phyloP scores from a whole-genome alignment of 2,329 filamentous ascomycete species.

The Graphium sp. region DNA sequence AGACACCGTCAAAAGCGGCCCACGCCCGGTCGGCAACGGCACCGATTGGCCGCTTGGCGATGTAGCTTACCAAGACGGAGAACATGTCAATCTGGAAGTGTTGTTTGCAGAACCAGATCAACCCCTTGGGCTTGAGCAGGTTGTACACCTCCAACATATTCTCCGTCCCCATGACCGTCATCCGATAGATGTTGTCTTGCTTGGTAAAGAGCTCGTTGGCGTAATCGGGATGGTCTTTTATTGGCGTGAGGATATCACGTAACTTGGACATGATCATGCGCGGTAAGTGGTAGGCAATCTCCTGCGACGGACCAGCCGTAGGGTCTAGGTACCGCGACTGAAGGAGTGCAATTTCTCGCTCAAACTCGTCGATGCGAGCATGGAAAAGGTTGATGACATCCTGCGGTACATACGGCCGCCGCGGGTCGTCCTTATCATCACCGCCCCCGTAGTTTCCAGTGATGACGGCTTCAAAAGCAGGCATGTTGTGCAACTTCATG shows the following conservation, averaged over 20 bases:
- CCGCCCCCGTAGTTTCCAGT: too few species aligned
- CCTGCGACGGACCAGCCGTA: constrained; percentile 32
- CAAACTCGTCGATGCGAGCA: constrained; percentile 21
- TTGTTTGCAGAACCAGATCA: constrained; percentile 35
- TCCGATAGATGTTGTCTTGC: constrained; percentile 37
- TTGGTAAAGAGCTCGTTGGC: constrained; percentile 28
- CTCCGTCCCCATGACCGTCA: constrained; percentile 30
- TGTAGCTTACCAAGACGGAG: constrained; percentile 34
- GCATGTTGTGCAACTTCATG: constrained; percentile 20
- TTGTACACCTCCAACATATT: constrained; percentile 26
- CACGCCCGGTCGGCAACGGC: constrained; percentile 35
- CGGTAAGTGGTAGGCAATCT: constrained; percentile 28
- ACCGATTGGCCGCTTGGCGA: constrained; percentile 30
- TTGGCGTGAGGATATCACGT: constrained; percentile 25
- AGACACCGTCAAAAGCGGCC: constrained; percentile 26
- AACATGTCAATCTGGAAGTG: constrained; percentile 41
- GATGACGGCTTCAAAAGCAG: constrained; percentile 30
- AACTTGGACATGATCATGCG: constrained; percentile 31
- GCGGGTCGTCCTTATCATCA: constrained; percentile 14
- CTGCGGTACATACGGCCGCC: constrained; percentile 9
- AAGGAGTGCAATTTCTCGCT: constrained; percentile 23
- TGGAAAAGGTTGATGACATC: constrained; percentile 23
- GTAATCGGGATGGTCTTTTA: constrained; percentile 28
- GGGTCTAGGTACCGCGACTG: constrained; percentile 33
- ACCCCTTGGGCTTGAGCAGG: constrained; percentile 24